Evolutionary conservation across 805 yeast genomes (phyloP).

Genomic region (Teunomyces panamensis): DNA sequence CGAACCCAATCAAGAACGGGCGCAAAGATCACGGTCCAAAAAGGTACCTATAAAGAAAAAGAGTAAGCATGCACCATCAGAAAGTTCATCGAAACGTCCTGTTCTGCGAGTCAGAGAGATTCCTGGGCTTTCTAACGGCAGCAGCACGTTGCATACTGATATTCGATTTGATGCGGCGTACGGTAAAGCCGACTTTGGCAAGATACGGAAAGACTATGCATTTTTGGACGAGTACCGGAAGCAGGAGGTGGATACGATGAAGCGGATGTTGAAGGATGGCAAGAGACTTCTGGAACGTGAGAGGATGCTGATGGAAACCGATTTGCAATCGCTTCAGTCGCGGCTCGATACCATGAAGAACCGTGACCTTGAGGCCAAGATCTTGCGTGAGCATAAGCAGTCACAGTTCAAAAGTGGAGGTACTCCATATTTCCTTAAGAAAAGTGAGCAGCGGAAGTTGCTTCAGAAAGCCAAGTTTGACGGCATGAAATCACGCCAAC

Average conservation of each 20-base stretch:
- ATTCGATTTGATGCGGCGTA: constrained; percentile 87
- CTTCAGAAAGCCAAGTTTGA: constrained; percentile 78
- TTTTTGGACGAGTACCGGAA: constrained; percentile 86
- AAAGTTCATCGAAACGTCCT: constrained; percentile 67
- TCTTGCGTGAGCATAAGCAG: constrained; percentile 57
- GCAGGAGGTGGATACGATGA: constrained; percentile 63
- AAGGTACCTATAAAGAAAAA: constrained; percentile 18
- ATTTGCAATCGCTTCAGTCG: constrained; percentile 63
- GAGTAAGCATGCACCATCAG: constrained; percentile 86
- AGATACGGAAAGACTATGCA: constrained; percentile 72
- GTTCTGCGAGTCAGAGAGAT: constrained; percentile 71
- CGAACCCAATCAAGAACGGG: background rate
- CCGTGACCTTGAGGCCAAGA: constrained; percentile 69
- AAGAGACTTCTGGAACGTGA: constrained; percentile 46
- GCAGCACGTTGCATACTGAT: constrained; percentile 59
- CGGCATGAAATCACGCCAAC: constrained; percentile 63
- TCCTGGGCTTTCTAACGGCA: constrained; percentile 55
- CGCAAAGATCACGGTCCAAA: background rate
- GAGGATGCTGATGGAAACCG: constrained; percentile 49
- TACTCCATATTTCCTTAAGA: constrained; percentile 57
- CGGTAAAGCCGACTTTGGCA: constrained; percentile 73
- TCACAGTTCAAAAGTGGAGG: constrained; percentile 48
- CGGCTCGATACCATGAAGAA: constrained; percentile 66
- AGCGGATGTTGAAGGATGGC: constrained; percentile 53
- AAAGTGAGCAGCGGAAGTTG: constrained; percentile 68